Evolutionary conservation across 768 basidiomycete genomes (phyloP).

Genomic region (Leccinum boreale): DNA sequence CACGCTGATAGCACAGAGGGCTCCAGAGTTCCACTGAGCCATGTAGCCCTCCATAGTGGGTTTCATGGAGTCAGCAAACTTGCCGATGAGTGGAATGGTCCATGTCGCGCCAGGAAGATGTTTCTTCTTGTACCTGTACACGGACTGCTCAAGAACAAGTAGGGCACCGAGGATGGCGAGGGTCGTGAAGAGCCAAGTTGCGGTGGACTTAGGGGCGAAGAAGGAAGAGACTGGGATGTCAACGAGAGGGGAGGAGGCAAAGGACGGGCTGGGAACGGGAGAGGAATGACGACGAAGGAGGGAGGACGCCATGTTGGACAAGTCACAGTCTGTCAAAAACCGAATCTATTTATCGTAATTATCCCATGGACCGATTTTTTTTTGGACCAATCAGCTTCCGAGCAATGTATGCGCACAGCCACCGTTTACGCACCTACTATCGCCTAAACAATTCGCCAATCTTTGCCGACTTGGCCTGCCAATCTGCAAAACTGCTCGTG

Average conservation of each 20-base stretch:
- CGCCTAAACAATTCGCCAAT: too few relatives aligned
- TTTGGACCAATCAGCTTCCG: background rate
- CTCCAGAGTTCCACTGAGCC: conserved; percentile 88
- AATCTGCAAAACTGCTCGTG: too few relatives aligned
- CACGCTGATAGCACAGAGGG: conserved; percentile 85
- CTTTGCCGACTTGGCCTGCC: too few relatives aligned
- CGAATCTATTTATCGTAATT: background rate
- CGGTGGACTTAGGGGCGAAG: conserved; percentile 29
- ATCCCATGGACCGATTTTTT: background rate
- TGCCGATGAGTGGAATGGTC: conserved; percentile 98
- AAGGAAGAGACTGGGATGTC: conserved; percentile 49
- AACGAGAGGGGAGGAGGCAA: conserved; percentile 37
- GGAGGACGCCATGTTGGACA: conserved; percentile 30
- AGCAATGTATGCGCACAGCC: conserved; percentile 10
- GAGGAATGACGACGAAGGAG: conserved; percentile 32
- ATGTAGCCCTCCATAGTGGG: conserved; percentile 92
- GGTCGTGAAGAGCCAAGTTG: conserved; percentile 66
- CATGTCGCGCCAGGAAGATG: conserved; percentile 83
- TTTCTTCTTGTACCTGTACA: conserved; percentile 87
- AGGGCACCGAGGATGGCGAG: conserved; percentile 65
- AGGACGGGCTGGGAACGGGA: conserved; percentile 40
- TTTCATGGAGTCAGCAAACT: conserved; percentile 88
- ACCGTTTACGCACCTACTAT: background rate
- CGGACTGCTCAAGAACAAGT: conserved; percentile 80
- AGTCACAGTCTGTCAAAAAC: background rate